A percentile compares a stretch with the other conserved stretches of the same genome.
These are phyloP conservation scores for Rachicladosporium sp. DNA, from an alignment of 2,329 filamentous ascomycete species.

Conservation along the genomic window DNA sequence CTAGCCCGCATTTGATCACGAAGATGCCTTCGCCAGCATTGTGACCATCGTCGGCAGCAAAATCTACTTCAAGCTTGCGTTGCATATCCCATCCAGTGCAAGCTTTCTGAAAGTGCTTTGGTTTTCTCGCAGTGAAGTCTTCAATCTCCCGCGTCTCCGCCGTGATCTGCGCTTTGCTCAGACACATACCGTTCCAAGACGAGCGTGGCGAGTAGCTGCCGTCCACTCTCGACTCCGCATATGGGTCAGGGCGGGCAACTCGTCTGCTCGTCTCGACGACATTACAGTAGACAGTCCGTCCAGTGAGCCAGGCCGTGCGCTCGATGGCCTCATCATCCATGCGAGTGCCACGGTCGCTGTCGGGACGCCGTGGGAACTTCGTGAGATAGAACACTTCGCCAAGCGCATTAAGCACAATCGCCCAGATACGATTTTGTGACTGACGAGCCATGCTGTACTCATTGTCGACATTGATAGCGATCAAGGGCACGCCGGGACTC, in stretches of 20 bases:
- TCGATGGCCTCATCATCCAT: slow-evolving; percentile 43
- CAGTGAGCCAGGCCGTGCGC: slow-evolving; percentile 65
- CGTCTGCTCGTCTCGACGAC: slow-evolving; percentile 68
- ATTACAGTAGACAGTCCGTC: slow-evolving; percentile 68
- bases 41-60: slow-evolving; percentile 65
- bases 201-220: slow-evolving; percentile 73
- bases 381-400: slow-evolving; percentile 83
- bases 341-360: slow-evolving; percentile 33
- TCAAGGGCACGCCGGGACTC: slow-evolving; percentile 83
- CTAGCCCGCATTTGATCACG: slow-evolving; percentile 60
- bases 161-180: slow-evolving; percentile 56
- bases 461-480: slow-evolving; percentile 73
- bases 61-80: slow-evolving; percentile 74
- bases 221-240: slow-evolving; percentile 50
- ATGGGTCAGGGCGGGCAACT: slow-evolving; percentile 57
- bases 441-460: slow-evolving; percentile 62
- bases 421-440: slow-evolving; percentile 64
- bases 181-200: slow-evolving; percentile 59
- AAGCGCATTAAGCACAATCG: slow-evolving; percentile 83
- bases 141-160: slow-evolving; percentile 77
- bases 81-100: slow-evolving; percentile 91
- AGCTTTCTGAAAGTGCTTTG: slow-evolving; percentile 62
- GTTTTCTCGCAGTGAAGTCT: slow-evolving; percentile 57
- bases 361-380: slow-evolving; percentile 49
- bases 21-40: slow-evolving; percentile 66